phyloP scores from a whole-genome alignment of 2,329 filamentous ascomycete genomes.

The Alternaria dauci region DNA sequence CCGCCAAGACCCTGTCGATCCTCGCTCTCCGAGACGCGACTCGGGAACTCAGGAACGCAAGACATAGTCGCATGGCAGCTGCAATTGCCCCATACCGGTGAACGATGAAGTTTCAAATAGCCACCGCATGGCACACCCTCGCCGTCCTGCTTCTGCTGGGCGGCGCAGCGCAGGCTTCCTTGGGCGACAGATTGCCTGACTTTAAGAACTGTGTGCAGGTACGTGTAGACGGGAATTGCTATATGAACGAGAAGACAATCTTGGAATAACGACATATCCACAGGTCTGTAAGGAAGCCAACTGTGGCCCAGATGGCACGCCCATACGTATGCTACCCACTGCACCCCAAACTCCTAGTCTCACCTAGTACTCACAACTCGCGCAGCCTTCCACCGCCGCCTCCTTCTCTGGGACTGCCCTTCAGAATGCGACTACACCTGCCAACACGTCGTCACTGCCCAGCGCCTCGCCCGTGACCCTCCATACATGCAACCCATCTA shows the following conservation, averaged over 20 bases:
- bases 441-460: slow-evolving; percentile 87
- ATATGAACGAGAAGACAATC: too few relatives aligned
- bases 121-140: slow-evolving; percentile 35
- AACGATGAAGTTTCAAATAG: slow-evolving; percentile 40
- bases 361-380: slow-evolving; percentile 1
- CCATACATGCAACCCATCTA: slow-evolving; percentile 73
- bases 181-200: slow-evolving; percentile 85
- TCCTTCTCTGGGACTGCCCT: slow-evolving; percentile 91
- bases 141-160: slow-evolving; percentile 38
- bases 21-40: slow-evolving; percentile 5
- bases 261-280: slow-evolving; percentile 14
- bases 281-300: slow-evolving; percentile 84
- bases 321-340: slow-evolving; percentile 69
- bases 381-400: slow-evolving; percentile 79
- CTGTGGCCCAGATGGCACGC: slow-evolving; percentile 70
- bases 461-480: slow-evolving; percentile 70
- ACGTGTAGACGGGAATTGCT: slow-evolving; percentile 30
- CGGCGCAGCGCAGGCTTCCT: slow-evolving; percentile 68
- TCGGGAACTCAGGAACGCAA: neutral
- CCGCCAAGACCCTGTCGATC: slow-evolving; percentile 18
- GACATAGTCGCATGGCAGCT: slow-evolving; percentile 2
- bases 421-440: slow-evolving; percentile 98
- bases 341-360: neutral
- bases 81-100: neutral
- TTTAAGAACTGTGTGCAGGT: slow-evolving; percentile 89